phyloP scores from a whole-genome alignment of 2,329 filamentous ascomycete species.

The Nakataea oryzae region DNA sequence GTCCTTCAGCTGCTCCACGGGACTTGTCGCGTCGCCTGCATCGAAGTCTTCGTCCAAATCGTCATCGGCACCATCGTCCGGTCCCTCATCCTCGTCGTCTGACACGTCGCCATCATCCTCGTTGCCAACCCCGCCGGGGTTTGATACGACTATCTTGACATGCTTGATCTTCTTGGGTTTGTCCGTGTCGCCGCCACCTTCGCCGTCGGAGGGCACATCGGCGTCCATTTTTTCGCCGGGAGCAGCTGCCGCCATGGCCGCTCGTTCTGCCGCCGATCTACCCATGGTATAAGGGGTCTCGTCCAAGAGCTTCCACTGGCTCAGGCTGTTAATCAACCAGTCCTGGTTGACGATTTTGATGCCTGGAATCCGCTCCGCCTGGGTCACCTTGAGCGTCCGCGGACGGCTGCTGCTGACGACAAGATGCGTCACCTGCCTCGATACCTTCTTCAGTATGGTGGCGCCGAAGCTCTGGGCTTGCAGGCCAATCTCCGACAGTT shows the following conservation, averaged over 20 bases:
- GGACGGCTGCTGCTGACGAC: constrained; percentile 61
- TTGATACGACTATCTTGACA: constrained; percentile 27
- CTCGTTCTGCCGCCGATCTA: constrained; percentile 59
- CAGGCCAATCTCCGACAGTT: constrained; percentile 74
- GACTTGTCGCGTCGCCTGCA: constrained; percentile 34
- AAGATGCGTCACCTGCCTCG: constrained; percentile 59
- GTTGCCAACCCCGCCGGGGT: constrained; percentile 26
- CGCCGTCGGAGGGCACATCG: constrained; percentile 18
- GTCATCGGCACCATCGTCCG: constrained; percentile 22
- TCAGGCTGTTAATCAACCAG: constrained; percentile 81
- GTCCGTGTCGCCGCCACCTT: constrained; percentile 14
- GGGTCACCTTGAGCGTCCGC: constrained; percentile 82
- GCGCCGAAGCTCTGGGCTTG: constrained; percentile 86
- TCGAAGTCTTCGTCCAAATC: constrained; percentile 32
- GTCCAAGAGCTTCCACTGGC: constrained; percentile 70
- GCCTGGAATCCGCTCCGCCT: constrained; percentile 66
- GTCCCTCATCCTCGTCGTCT: constrained; percentile 19
- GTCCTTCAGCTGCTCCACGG: constrained; percentile 43
- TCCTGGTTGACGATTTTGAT: constrained; percentile 88
- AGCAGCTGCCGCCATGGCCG: constrained; percentile 14
- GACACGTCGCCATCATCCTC: constrained; percentile 20
- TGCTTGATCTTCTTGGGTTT: constrained; percentile 17
- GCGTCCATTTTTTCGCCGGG: constrained; percentile 17
- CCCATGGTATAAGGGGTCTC: constrained; percentile 71
- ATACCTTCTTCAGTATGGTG: constrained; percentile 43